Evolutionary conservation across 1,284 basidiomycete genomes (phyloP), one percentile per base, ranked within the genome.

Genomic region (Ustilago trichophora): DNA sequence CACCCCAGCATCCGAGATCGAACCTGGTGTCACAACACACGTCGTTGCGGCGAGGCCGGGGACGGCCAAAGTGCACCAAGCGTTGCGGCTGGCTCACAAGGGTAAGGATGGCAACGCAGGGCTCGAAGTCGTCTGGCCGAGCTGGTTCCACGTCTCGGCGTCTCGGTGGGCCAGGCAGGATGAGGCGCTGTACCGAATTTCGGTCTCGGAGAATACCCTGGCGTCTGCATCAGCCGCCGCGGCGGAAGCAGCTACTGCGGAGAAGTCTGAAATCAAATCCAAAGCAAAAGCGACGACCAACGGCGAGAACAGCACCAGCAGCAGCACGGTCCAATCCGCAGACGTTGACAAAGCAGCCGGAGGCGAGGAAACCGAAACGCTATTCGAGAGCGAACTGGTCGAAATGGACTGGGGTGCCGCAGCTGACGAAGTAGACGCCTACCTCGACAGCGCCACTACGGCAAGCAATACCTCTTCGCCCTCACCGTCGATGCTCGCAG

Each of bases 21-120:
- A 85, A 3, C 81, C 83, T n/a, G 82, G 85, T 0, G 86, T 91
- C 16, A 68, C 65, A 7, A 98, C 95, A 0, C 95, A 98, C 76
- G 88, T 98, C 29, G 91, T 98, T 22, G 90, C 93, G 13, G 90
- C 90, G 25, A 48, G 53, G 18, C 54, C 58, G 11, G 91, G 92
- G 29, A 98, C 95, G 0, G 89, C 90, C 63, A 98, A 98, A 83
- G 92, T 95, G 1, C 89, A 92, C 73, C 84, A 86, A 36, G 93
- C 93, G 1, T 19, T 47, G 29, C 18, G 49, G 6, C n/a, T 64
- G 33, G 38, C 44, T 10, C 21, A 50, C 21, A 42, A 38, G 22
- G 85, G 87, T 32, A 85, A 86, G 70, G 54, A 35, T 25, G 34
- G 42, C 11, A 40, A 7, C 86, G 86, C 15, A 11, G 35, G 21